Evolutionary conservation across 1,284 basidiomycete species (phyloP), one percentile per base, ranked within the genome.

Genomic region (Entoloma clypeatum): DNA sequence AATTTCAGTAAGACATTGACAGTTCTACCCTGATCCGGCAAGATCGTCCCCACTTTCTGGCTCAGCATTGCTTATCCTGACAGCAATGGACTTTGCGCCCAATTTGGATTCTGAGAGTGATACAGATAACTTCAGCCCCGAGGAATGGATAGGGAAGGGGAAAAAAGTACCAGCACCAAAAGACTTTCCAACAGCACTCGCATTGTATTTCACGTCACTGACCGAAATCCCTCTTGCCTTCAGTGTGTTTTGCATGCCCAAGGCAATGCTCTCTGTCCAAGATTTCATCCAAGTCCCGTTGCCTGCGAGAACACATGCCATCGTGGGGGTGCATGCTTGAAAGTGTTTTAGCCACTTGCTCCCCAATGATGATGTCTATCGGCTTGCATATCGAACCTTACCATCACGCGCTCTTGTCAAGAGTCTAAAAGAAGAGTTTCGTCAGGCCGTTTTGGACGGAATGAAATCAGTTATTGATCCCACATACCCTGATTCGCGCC

Each of bases 381-480:
- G 19, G 16, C 11, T 44, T 30, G 24, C 23, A 14, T 33, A 16
- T 3, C n/a, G 43, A 11, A 31, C 36, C 9, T 22, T 39, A n/a
- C 43, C 36, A 32, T 21, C 11, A 11, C 9, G 9, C 26, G 7
- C 6, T 7, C 31, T 41, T 18, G 32, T 42, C 1, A 13, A 34
- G 8, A 30, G 23, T 9, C 8, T 37, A 4, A 31, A 19, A 8
- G 16, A 27, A 28, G 19, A n/a, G 3, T 21, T 37, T 32, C 22
- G 31, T 3, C 44, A 42, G 32, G 44, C 44, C 2, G 25, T 42
- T 19, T 16, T 45, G 16, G 39, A 45, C 34, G 44, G 40, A n/a
- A 41, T 19, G 2, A 18, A 9, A 5, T 45, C 44, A 18, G 25
- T 45, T 10, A 19, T 32, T 17, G 35, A 45, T 34, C 44, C 44